Conservation (phyloP, 306 rosid species). For the Glycyrrhiza uralensis region DNA sequence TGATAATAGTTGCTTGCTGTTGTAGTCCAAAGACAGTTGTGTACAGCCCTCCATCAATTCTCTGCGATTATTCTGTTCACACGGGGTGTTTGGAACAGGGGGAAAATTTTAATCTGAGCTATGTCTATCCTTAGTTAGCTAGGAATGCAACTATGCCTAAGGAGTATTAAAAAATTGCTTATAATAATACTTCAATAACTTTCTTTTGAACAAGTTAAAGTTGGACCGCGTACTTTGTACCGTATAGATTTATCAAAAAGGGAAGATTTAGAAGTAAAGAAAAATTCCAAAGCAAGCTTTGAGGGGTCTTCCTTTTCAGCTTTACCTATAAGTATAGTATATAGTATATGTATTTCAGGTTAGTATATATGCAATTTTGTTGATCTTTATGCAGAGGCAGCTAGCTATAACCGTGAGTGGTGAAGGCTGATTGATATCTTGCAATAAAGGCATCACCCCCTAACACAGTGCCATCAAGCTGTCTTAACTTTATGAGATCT, state of each 20-base stretch:
- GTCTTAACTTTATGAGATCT: slow-evolving; percentile 57
- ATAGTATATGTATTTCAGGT: slow-evolving; percentile 1
- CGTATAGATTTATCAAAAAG: slow-evolving; percentile 30
- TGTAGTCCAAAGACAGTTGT: slow-evolving; percentile 6
- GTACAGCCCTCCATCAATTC: background rate
- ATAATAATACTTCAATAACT: background rate
- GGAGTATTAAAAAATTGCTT: slow-evolving; percentile 20
- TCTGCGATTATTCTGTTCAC: slow-evolving; percentile 28
- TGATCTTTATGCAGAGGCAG: slow-evolving; percentile 28
- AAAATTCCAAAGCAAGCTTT: slow-evolving; percentile 38
- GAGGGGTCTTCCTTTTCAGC: slow-evolving; percentile 21
- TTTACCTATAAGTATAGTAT: slow-evolving; percentile 18
- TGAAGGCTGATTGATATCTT: slow-evolving; percentile 23
- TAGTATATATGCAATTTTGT: background rate
- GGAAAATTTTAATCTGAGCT: background rate
- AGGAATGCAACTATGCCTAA: slow-evolving; percentile 32
- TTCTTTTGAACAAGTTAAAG: slow-evolving; percentile 20
- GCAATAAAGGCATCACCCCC: slow-evolving; percentile 12
- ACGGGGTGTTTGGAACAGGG: background rate
- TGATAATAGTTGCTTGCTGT: background rate
- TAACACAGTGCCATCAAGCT: slow-evolving; percentile 72
- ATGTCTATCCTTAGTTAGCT: slow-evolving; percentile 15
- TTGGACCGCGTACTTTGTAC: slow-evolving; percentile 35
- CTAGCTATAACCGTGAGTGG: slow-evolving; percentile 30
- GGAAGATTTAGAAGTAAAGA: slow-evolving; percentile 20